Percentiles rank a stretch among this genome's conserved stretches.
These are phyloP conservation scores for Calocybe gangraenosa DNA, from an alignment of 768 basidiomycete species.

Conservation along the genomic window DNA sequence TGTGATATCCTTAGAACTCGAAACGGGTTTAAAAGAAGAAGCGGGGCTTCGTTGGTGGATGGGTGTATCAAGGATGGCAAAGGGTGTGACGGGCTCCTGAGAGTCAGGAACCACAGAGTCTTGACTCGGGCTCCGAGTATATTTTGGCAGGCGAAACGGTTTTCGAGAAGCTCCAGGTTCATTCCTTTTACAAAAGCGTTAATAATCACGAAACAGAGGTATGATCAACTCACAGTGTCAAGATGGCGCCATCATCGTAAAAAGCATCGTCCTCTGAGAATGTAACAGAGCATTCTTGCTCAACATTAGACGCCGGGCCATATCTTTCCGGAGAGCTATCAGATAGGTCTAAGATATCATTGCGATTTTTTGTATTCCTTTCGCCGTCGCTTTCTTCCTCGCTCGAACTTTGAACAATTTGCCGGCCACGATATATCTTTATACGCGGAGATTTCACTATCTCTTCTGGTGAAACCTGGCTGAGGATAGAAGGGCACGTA, in stretches of 20 bases:
- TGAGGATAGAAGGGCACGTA: no score
- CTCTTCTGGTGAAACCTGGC: no score
- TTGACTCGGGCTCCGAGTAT: no score
- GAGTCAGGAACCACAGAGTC: background rate
- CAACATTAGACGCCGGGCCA: constrained; percentile 4
- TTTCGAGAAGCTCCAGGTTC: constrained; percentile 47
- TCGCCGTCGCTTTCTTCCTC: constrained; percentile 23
- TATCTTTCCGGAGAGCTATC: constrained; percentile 20
- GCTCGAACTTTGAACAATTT: constrained; percentile 33
- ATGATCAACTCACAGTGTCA: constrained; percentile 31
- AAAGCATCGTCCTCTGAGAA: constrained; percentile 25
- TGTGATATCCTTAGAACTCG: background rate
- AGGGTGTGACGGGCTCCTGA: background rate
- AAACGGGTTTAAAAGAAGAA: background rate
- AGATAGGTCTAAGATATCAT: constrained; percentile 25
- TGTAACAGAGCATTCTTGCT: constrained; percentile 17
- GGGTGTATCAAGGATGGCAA: background rate
- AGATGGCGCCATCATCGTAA: constrained; percentile 32
- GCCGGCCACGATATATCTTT: constrained; percentile 18
- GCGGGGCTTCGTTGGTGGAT: background rate
- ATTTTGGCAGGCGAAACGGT: constrained; percentile 29
- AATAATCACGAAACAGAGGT: background rate
- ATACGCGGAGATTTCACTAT: constrained; percentile 6
- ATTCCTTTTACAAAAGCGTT: constrained; percentile 27
- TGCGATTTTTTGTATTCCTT: constrained; percentile 12